A percentile compares a stretch with the other conserved stretches of the same genome.
Evolutionary conservation across 2,329 filamentous ascomycete genomes (phyloP).

Genomic region (Cercospora sp.): DNA sequence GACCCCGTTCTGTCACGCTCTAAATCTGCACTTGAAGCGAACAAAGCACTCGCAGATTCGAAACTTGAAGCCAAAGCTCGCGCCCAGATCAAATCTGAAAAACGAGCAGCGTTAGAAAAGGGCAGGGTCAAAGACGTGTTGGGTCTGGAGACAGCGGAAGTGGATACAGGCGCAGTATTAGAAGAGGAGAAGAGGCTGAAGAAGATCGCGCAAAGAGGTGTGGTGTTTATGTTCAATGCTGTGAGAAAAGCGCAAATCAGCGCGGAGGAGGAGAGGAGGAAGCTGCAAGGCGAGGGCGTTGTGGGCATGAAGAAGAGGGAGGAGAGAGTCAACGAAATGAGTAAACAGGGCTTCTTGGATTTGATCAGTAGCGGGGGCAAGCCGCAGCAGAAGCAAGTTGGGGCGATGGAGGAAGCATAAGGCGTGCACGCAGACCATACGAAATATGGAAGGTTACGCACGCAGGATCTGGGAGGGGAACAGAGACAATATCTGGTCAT

Average conservation of each 20-base stretch:
- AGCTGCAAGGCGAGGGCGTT: slow-evolving; percentile 68
- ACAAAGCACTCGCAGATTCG: slow-evolving; percentile 69
- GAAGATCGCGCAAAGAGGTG: slow-evolving; percentile 88
- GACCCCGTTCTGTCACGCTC: slow-evolving; percentile 92
- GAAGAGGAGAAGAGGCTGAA: slow-evolving; percentile 77
- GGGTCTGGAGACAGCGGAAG: slow-evolving; percentile 55
- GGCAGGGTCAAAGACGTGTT: slow-evolving; percentile 87
- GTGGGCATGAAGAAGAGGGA: slow-evolving; percentile 78
- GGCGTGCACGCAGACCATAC: neutral
- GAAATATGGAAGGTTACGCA: neutral
- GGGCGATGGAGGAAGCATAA: neutral
- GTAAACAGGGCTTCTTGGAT: slow-evolving; percentile 92
- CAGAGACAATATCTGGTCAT: neutral
- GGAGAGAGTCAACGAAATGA: slow-evolving; percentile 92
- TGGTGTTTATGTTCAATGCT: slow-evolving; percentile 95
- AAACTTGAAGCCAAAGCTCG: slow-evolving; percentile 80
- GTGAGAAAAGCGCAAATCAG: slow-evolving; percentile 90
- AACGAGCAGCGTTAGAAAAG: slow-evolving; percentile 75
- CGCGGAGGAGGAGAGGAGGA: slow-evolving; percentile 72
- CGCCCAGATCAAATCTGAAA: slow-evolving; percentile 76
- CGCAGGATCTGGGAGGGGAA: neutral
- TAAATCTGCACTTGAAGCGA: slow-evolving; percentile 69
- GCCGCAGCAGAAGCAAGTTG: slow-evolving; percentile 21
- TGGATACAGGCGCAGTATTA: slow-evolving; percentile 54
- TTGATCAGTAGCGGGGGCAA: slow-evolving; percentile 67